Conservation (phyloP, 179 eudicot genomes). For the Beta lomatogona region DNA sequence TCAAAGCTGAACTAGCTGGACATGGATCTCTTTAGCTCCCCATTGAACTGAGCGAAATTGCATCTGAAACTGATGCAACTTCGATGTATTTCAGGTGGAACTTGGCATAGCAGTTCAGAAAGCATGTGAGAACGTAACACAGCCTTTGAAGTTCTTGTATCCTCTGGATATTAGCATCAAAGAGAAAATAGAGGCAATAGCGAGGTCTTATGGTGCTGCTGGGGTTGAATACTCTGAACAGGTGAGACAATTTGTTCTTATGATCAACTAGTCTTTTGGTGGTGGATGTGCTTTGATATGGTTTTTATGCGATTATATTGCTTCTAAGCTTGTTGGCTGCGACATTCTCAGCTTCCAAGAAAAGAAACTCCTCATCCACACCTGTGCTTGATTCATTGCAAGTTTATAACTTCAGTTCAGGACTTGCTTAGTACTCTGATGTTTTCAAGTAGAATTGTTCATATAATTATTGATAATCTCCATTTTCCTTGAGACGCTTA, state of each 20-base stretch:
- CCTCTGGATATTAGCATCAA: slow-evolving; percentile 88
- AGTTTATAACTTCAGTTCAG: background rate
- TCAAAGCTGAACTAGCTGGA: background rate
- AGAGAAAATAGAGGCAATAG: slow-evolving; percentile 94
- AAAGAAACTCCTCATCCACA: background rate
- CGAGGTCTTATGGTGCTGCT: slow-evolving; percentile 91
- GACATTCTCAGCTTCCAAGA: background rate
- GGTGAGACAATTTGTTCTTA: slow-evolving; percentile 39
- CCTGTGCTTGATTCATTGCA: background rate
- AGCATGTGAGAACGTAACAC: slow-evolving; percentile 82
- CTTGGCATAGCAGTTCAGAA: slow-evolving; percentile 90
- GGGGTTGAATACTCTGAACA: slow-evolving; percentile 92
- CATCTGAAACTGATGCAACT: background rate
- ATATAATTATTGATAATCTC: background rate
- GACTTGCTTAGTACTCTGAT: background rate
- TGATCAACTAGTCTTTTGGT: background rate
- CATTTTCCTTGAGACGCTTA: background rate
- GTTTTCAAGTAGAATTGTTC: background rate
- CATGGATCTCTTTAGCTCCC: background rate
- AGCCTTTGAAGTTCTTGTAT: slow-evolving; percentile 80
- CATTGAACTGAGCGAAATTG: background rate
- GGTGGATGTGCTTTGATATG: background rate
- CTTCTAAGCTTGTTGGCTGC: background rate
- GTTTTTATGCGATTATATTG: background rate
- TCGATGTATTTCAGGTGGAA: slow-evolving; percentile 60